Evolutionary conservation across 345 rosid species (phyloP), one percentile per base, ranked within the genome.

Genomic region (Punica granatum): DNA sequence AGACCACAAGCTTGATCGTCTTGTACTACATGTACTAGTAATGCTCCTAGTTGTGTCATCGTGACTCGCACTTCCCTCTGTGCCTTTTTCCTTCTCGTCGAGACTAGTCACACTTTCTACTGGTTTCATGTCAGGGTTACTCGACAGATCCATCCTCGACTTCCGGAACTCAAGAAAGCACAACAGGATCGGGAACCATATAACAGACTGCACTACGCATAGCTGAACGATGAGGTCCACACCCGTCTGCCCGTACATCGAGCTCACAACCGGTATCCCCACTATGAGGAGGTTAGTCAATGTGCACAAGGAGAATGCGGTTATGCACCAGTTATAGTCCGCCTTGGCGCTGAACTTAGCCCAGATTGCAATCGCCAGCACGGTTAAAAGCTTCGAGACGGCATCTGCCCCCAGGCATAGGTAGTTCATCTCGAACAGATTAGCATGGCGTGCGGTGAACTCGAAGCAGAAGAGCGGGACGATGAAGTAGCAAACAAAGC

Each of bases 151-250:
- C 63, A 73, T 78, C 15, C 73, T 60, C 10, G 76, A 49, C 30
- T 75, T 64, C 63, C 92, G 80, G 39, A 84, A 75, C 58, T 93
- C 99, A n/a, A 93, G 71, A 13, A 88, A 85, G 26, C 86, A 83
- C 77, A 93, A 8, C 66, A 93, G 70, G n/a, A 89, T 1, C 8
- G 96, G 84, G 21, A 86, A 77, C 99, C 99, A 93, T 10, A 93
- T 60, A 0, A 86, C 80, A 10, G 88, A 82, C 63, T 93, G 99
- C 56, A 86, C 39, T 0, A 89, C 92, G 0, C 83, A 82, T 3
- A 82, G 70, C 30, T 90, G 98, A 43, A 92, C 91, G 7, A 90
- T 88, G 32, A 93, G 92, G 70, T 87, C 95, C 31, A 87, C 94
- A 1, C 80, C 95, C 28, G 65, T 53, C 35, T 68, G 78, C 6